Conservation (phyloP, 2,329 filamentous ascomycete genomes). For the Dactylella cylindrospora region DNA sequence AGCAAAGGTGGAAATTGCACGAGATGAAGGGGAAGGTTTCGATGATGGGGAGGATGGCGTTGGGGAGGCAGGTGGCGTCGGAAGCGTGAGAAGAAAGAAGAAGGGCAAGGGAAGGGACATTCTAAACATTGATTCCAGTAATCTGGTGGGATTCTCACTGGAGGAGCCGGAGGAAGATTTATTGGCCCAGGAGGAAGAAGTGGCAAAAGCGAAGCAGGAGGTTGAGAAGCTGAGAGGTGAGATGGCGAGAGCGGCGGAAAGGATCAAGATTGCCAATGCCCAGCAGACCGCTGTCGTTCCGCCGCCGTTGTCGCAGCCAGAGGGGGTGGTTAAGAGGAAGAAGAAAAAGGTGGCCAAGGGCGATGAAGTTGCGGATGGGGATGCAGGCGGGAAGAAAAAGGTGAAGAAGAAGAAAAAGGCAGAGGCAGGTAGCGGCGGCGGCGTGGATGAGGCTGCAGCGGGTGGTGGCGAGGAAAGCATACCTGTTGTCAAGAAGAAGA, state of each 20-base stretch:
- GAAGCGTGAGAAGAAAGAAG: slow-evolving; percentile 53
- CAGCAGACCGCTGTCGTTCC: slow-evolving; percentile 58
- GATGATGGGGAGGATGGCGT: slow-evolving; percentile 58
- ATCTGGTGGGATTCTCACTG: slow-evolving; percentile 71
- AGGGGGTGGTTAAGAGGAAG: slow-evolving; percentile 65
- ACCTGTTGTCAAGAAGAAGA: slow-evolving; percentile 57
- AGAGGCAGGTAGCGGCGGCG: slow-evolving; percentile 32
- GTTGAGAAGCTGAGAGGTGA: slow-evolving; percentile 82
- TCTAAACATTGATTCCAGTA: slow-evolving; percentile 83
- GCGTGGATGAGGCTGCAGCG: neutral
- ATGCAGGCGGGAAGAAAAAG: slow-evolving; percentile 14
- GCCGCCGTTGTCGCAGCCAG: slow-evolving; percentile 12
- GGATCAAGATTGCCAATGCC: slow-evolving; percentile 68
- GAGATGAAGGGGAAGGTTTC: slow-evolving; percentile 69
- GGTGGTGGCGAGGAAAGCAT: slow-evolving; percentile 46
- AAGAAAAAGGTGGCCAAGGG: slow-evolving; percentile 57
- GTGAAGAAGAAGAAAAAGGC: slow-evolving; percentile 32
- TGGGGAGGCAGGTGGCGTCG: slow-evolving; percentile 43
- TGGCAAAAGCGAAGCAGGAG: slow-evolving; percentile 83
- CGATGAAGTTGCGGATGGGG: neutral
- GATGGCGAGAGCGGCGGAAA: slow-evolving; percentile 73
- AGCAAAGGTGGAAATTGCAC: slow-evolving; percentile 67
- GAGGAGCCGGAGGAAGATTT: slow-evolving; percentile 65
- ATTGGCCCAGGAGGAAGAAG: slow-evolving; percentile 79
- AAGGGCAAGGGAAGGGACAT: slow-evolving; percentile 62